phyloP scores from a whole-genome alignment of 2,329 filamentous ascomycete genomes.

The Zasmidium citrigriseum region DNA sequence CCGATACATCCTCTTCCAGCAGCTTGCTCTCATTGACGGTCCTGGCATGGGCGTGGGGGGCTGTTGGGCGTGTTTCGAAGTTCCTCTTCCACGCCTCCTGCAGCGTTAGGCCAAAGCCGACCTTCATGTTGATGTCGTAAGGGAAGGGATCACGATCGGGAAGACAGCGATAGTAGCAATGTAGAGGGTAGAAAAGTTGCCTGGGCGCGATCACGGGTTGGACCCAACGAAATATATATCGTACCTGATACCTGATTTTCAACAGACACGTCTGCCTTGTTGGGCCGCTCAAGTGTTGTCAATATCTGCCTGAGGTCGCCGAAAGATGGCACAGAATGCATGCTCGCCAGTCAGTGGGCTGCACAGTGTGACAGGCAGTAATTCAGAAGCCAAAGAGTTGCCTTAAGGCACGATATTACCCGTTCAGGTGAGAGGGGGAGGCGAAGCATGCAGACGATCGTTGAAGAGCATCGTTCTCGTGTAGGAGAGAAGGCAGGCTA shows the following conservation, averaged over 20 bases:
- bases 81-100: constrained; percentile 5
- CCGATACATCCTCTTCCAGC: neutral
- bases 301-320: neutral
- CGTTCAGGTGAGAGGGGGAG: neutral
- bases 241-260: neutral
- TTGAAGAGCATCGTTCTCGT: too few relatives aligned
- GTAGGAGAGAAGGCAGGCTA: too few relatives aligned
- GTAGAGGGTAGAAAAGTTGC: too few relatives aligned
- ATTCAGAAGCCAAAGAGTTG: neutral
- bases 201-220: too few relatives aligned
- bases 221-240: neutral
- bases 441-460: too few relatives aligned
- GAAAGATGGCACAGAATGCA: neutral
- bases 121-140: neutral
- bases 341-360: neutral
- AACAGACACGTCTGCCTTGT: neutral
- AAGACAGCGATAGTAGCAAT: too few relatives aligned
- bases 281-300: neutral
- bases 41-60: neutral
- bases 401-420: neutral
- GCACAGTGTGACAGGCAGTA: neutral
- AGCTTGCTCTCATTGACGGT: neutral
- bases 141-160: too few relatives aligned
- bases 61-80: constrained; percentile 1
- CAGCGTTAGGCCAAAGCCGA: neutral